Evolutionary conservation across 345 rosid genomes (phyloP), one percentile per base, ranked within the genome.

Genomic region (Hibiscus tridactylites): DNA sequence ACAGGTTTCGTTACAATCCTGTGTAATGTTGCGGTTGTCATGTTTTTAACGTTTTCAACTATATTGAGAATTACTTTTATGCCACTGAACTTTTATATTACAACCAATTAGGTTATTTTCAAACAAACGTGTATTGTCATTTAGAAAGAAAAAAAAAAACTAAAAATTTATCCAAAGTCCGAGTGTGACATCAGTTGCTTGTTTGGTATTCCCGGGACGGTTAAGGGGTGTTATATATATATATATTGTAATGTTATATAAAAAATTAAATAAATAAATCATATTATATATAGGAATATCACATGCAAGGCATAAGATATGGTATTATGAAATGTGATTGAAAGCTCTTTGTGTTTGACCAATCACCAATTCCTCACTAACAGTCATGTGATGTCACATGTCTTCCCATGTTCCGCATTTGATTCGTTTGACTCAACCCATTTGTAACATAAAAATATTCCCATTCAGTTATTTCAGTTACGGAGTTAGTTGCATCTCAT

Each of bases 391-490:
- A 77, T 80, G 83, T 82, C 94, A 89, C 84, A 88, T 77, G 68
- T 64, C 52, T 77, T 65, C 63, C 70, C 80, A 81, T 82, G 83
- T 81, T 83, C 83, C 80, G 56, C 73, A 54, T 70, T 71, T 54
- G 57, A 78, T 79, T 81, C 83, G 74, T 79, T 81, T 83, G 85
- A 85, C 83, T 70, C 65, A 1, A 35, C 9, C 4, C 53, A 11
- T 19, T 39, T 1, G 0, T 17, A 19, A 7, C 19, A 39, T 64
- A 31, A 35, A 16, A 17, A 5, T 2, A 39, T 5, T 42, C 52
- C 0, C 9, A 11, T 76, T 80, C 91, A 85, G 94, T 87, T 89
- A 86, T 82, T 87, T 80, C 88, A 64, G 91, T 89, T 85, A 79
- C 70, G 80, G 76, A 76, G 88, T 85, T 82, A 76, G 89, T 82